Conservation (phyloP, 306 rosid genomes). For the Vigna nakashimae region DNA sequence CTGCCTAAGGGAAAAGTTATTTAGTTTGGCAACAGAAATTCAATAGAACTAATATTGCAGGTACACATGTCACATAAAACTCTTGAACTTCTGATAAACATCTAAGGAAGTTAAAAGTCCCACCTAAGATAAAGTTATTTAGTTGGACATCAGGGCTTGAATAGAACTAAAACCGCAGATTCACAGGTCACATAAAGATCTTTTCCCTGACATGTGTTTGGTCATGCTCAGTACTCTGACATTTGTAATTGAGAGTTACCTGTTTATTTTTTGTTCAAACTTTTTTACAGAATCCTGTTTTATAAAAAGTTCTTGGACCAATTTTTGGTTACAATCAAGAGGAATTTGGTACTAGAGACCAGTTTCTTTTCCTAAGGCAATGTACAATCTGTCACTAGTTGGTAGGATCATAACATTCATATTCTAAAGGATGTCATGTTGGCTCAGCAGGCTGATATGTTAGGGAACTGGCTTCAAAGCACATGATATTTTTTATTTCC, state of each 20-base stretch:
- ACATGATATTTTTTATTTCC: background rate
- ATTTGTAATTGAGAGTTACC: too few relatives aligned
- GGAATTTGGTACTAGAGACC: too few relatives aligned
- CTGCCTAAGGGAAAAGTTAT: background rate
- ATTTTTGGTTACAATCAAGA: too few relatives aligned
- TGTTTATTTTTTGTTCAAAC: too few relatives aligned
- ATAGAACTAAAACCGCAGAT: constrained; percentile 20
- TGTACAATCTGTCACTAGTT: background rate
- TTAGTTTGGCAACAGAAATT: constrained; percentile 9
- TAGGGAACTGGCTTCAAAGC: constrained; percentile 8
- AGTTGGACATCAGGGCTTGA: constrained; percentile 1
- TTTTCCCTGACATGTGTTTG: constrained; percentile 7
- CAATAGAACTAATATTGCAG: constrained; percentile 23
- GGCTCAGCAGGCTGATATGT: constrained; percentile 2
- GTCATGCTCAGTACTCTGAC: background rate
- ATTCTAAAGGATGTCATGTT: background rate
- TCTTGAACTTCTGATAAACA: constrained; percentile 14
- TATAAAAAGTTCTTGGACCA: too few relatives aligned
- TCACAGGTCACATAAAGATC: constrained; percentile 25
- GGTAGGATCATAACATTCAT: background rate
- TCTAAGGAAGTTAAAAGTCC: constrained; percentile 15
- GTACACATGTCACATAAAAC: constrained; percentile 17
- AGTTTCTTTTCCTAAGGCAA: background rate
- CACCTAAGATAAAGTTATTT: background rate
- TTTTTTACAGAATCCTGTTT: too few relatives aligned